Conservation (phyloP, 108 stramenopile species). For the Nitzschia palea region DNA sequence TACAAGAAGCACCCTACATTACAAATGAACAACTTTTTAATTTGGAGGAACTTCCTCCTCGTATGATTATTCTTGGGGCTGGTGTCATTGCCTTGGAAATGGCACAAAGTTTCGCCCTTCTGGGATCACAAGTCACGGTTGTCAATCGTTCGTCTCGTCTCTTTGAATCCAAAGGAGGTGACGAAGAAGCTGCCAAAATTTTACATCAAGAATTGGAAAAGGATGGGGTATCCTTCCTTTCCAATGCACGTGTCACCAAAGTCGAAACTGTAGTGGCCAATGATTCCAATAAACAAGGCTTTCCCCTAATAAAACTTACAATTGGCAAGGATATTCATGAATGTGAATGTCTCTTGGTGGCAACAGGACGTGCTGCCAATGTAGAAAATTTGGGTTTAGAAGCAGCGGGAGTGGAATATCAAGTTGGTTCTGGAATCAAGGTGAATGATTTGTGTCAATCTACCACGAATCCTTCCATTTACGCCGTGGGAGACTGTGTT, state of each 20-base stretch:
- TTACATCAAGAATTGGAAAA: slow-evolving; percentile 61
- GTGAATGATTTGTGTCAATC: slow-evolving; percentile 86
- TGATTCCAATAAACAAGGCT: slow-evolving; percentile 16
- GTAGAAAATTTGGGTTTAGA: slow-evolving; percentile 91
- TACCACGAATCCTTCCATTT: slow-evolving; percentile 83
- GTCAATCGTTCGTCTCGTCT: slow-evolving; percentile 61
- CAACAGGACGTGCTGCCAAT: slow-evolving; percentile 89
- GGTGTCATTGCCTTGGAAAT: slow-evolving; percentile 96
- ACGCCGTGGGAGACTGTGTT: slow-evolving; percentile 93
- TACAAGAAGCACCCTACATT: slow-evolving; percentile 80
- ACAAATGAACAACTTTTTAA: slow-evolving; percentile 94
- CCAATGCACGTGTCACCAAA: slow-evolving; percentile 27
- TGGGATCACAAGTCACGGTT: slow-evolving; percentile 90
- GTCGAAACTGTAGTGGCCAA: slow-evolving; percentile 55
- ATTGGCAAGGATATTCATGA: slow-evolving; percentile 34
- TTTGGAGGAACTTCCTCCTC: slow-evolving; percentile 79
- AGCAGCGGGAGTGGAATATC: slow-evolving; percentile 72
- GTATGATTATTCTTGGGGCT: slow-evolving; percentile 91
- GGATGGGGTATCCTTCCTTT: slow-evolving; percentile 78
- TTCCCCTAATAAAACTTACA: slow-evolving; percentile 69
- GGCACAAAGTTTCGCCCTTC: slow-evolving; percentile 94
- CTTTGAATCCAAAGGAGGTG: slow-evolving; percentile 69
- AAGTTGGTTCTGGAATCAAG: slow-evolving; percentile 72
- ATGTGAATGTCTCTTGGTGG: slow-evolving; percentile 88
- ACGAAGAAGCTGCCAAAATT: slow-evolving; percentile 73